Evolutionary conservation across 495 filamentous ascomycete species (phyloP).

Genomic region (Talaromyces ruber): DNA sequence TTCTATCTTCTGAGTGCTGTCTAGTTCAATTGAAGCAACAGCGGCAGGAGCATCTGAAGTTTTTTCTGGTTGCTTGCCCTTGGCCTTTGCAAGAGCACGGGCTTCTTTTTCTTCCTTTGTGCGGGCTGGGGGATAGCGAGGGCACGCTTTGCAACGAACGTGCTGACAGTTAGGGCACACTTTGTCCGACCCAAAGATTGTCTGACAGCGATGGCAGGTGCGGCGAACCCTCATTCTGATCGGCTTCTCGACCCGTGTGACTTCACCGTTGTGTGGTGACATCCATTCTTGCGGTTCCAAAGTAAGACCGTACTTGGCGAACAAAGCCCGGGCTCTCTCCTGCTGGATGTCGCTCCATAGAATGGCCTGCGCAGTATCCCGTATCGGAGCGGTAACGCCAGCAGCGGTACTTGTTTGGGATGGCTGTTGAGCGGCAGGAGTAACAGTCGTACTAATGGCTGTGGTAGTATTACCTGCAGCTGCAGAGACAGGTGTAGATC

Average conservation of each 20-base stretch:
- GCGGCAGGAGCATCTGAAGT: constrained; percentile 11
- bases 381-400: constrained; percentile 13
- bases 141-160: constrained; percentile 69
- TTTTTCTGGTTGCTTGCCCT: constrained; percentile 19
- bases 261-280: constrained; percentile 43
- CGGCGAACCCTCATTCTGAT: constrained; percentile 89
- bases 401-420: constrained; percentile 1
- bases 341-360: constrained; percentile 41
- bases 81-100: constrained; percentile 33
- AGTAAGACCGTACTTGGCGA: constrained; percentile 65
- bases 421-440: constrained; percentile 4
- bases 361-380: constrained; percentile 16
- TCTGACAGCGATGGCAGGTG: constrained; percentile 69
- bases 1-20: constrained; percentile 15
- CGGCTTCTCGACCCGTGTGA: constrained; percentile 72
- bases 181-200: constrained; percentile 61
- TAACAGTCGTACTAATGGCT: constrained; percentile 7
- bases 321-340: constrained; percentile 61
- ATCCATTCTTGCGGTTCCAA: constrained; percentile 65
- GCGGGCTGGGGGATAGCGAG: constrained; percentile 53
- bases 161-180: constrained; percentile 67
- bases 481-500: constrained; percentile 11
- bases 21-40: constrained; percentile 10
- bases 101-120: constrained; percentile 30
- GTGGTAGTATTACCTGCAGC: constrained; percentile 11